Percentiles rank a stretch among this genome's conserved stretches.
phyloP scores from a whole-genome alignment of 2,329 filamentous ascomycete genomes.

The Pestalotiopsis sp. region DNA sequence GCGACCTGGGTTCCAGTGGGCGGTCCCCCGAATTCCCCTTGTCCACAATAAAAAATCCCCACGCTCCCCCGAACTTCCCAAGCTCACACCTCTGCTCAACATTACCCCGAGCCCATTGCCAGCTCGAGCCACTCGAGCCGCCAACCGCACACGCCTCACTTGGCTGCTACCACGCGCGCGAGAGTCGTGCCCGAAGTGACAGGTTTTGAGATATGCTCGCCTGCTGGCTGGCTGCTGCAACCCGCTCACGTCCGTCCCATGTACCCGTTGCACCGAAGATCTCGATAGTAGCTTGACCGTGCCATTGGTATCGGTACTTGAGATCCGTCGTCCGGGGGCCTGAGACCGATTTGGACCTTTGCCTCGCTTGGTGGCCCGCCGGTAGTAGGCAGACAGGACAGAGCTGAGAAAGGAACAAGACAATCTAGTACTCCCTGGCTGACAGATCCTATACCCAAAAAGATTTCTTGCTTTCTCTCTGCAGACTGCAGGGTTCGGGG shows the following conservation, averaged over 20 bases:
- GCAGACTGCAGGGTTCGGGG: not conserved
- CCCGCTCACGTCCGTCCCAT: slow-evolving; percentile 1
- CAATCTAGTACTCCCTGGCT: not conserved
- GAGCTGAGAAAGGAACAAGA: not conserved
- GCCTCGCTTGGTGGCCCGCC: not conserved
- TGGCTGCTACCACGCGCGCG: slow-evolving; percentile 27
- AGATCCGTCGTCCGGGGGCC: not conserved
- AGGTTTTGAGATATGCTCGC: slow-evolving; percentile 3
- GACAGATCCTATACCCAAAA: not conserved
- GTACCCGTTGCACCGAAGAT: slow-evolving; percentile 4
- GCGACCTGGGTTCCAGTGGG: not conserved
- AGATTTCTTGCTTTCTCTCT: not conserved
- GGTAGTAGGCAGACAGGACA: not conserved
- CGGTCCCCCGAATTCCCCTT: slow-evolving; percentile 1
- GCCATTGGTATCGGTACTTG: not conserved
- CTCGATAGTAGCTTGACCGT: not conserved
- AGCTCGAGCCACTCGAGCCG: not conserved
- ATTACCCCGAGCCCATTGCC: slow-evolving; percentile 44
- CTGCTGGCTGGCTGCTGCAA: not conserved
- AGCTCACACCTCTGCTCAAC: slow-evolving; percentile 40
- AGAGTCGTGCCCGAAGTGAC: slow-evolving; percentile 19
- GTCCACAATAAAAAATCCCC: slow-evolving; percentile 15
- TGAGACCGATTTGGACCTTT: not conserved
- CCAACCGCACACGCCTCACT: slow-evolving; percentile 6
- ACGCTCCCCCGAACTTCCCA: slow-evolving; percentile 8